These are phyloP conservation scores for Metrosideros polymorpha DNA, from an alignment of 441 rosid genomes.

Conservation along the genomic window DNA sequence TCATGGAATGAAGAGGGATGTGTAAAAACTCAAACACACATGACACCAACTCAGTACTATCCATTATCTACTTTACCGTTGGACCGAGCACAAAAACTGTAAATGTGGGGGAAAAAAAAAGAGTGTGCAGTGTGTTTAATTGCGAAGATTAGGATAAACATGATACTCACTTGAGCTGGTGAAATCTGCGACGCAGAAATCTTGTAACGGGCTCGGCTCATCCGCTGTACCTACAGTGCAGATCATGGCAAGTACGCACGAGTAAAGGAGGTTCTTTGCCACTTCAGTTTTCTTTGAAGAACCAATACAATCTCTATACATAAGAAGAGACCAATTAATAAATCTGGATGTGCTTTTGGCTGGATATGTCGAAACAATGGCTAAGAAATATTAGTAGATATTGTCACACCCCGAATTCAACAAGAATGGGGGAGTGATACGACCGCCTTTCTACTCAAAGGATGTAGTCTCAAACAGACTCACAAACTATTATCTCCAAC, in stretches of 20 bases:
- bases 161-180: neutral
- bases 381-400: neutral
- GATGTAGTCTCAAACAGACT: too few relatives aligned
- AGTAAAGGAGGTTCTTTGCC: neutral
- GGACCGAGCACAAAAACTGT: neutral
- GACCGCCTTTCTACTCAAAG: too few relatives aligned
- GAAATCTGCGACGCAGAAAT: constrained; percentile 16
- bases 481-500: too few relatives aligned
- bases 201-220: constrained; percentile 12
- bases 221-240: neutral
- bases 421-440: too few relatives aligned
- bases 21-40: neutral
- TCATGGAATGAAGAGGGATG: neutral
- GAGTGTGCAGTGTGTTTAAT: neutral
- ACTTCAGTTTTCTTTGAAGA: neutral
- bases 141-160: neutral
- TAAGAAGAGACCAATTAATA: neutral
- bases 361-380: neutral
- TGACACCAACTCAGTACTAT: too few relatives aligned
- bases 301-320: neutral
- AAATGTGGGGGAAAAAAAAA: neutral
- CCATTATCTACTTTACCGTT: neutral
- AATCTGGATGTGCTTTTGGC: neutral
- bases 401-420: too few relatives aligned
- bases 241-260: neutral